These are phyloP conservation scores for Ceratocystis cubensis DNA, from an alignment of 2,329 filamentous ascomycete genomes.

Conservation along the genomic window DNA sequence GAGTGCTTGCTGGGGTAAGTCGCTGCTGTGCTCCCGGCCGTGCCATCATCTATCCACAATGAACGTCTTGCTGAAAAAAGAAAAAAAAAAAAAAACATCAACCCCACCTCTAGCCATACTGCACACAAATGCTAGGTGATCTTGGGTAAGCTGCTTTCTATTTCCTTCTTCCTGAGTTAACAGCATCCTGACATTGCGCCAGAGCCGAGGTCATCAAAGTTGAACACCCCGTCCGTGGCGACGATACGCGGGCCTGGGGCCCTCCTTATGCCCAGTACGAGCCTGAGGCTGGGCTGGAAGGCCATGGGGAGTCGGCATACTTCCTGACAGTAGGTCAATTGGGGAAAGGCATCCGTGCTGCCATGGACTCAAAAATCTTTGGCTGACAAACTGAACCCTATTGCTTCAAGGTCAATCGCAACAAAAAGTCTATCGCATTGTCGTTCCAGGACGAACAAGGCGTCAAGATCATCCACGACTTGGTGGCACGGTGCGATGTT, in stretches of 20 bases:
- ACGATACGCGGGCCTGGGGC: constrained; percentile 93
- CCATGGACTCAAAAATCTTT: neutral
- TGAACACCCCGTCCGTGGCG: constrained; percentile 80
- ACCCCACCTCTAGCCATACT: constrained; percentile 63
- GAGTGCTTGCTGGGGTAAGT: constrained; percentile 84
- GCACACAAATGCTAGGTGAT: constrained; percentile 91
- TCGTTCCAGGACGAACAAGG: constrained; percentile 81
- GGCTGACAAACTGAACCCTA: neutral
- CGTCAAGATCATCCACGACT: constrained; percentile 72
- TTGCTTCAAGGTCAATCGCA: constrained; percentile 65
- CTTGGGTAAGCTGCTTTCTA: constrained; percentile 56
- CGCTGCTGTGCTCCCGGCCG: neutral
- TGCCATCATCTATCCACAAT: constrained; percentile 16
- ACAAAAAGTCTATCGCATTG: constrained; percentile 87
- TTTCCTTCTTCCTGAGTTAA: neutral
- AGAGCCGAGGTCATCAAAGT: constrained; percentile 96
- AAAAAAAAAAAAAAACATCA: neutral
- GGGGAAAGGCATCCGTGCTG: neutral
- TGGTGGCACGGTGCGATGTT: constrained; percentile 76
- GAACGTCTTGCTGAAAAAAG: constrained; percentile 12
- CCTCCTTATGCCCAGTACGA: constrained; percentile 80
- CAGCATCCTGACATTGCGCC: neutral
- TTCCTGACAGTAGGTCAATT: constrained; percentile 60
- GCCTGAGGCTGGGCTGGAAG: constrained; percentile 43
- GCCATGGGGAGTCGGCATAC: constrained; percentile 86